Conservation (phyloP, 2,329 filamentous ascomycete species). For the Aspergillus ustus region DNA sequence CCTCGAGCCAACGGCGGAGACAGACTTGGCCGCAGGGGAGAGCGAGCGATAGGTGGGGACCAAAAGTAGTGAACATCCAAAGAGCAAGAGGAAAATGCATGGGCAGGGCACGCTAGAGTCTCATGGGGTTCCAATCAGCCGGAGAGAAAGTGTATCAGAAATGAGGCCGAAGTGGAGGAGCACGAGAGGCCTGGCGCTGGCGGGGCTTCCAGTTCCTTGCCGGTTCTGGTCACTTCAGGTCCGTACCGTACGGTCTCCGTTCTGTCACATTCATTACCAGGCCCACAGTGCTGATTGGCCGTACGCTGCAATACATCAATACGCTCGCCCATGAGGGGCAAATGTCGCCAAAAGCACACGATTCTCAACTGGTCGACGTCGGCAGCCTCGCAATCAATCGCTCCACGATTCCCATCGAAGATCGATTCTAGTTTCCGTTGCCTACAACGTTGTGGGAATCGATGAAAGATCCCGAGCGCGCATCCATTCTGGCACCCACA, state of each 20-base stretch:
- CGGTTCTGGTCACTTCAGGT: not conserved
- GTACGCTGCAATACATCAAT: not conserved
- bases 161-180: conserved; percentile 6
- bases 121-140: conserved; percentile 21
- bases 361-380: conserved; percentile 1
- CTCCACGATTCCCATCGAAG: not conserved
- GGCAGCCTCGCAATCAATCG: not conserved
- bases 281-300: conserved; percentile 2
- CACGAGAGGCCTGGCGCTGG: not conserved
- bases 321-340: not conserved
- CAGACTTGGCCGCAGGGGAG: conserved; percentile 15
- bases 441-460: not conserved
- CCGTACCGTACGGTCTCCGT: conserved; percentile 9
- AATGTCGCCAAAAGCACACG: not conserved
- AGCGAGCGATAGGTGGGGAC: conserved; percentile 18
- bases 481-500: not conserved
- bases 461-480: not conserved
- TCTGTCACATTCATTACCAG: not conserved
- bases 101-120: conserved; percentile 7
- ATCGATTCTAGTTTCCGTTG: conserved; percentile 6
- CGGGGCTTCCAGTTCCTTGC: conserved; percentile 1
- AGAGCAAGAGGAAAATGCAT: conserved; percentile 14
- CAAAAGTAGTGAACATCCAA: conserved; percentile 8
- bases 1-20: conserved; percentile 19
- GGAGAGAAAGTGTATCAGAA: conserved; percentile 14